phyloP scores from a whole-genome alignment of 2,329 filamentous ascomycete genomes.

The Fusarium oligoseptatum region DNA sequence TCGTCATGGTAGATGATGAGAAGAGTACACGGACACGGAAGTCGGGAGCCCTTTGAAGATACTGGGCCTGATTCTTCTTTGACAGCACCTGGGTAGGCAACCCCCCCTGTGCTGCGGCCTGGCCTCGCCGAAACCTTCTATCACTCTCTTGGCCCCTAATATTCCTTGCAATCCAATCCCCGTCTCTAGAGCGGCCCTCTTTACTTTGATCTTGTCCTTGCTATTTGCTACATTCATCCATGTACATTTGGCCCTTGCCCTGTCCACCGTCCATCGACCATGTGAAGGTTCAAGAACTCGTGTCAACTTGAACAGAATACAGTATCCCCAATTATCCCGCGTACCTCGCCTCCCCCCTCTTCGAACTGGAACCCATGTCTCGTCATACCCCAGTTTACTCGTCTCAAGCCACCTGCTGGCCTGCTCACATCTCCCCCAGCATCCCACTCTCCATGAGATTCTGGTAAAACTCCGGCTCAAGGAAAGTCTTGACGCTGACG shows the following conservation, averaged over 20 bases:
- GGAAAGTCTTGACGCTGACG: conserved; percentile 93
- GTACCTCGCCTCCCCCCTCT: conserved; percentile 17
- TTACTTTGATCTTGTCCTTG: conserved; percentile 29
- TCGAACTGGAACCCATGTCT: conserved; percentile 10
- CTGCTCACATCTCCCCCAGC: conserved; percentile 68
- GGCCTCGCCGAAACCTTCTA: conserved; percentile 26
- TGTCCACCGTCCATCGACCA: conserved; percentile 32
- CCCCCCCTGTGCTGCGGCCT: conserved; percentile 15
- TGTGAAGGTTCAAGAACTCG: conserved; percentile 28
- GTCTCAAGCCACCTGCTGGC: neutral
- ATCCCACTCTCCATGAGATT: conserved; percentile 90
- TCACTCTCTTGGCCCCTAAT: conserved; percentile 12
- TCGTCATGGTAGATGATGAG: neutral
- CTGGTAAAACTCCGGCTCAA: conserved; percentile 94
- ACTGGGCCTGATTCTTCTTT: conserved; percentile 27
- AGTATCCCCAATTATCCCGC: conserved; percentile 12
- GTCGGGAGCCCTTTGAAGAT: neutral
- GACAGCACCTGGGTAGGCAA: neutral
- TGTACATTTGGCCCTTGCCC: conserved; percentile 29
- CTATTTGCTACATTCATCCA: conserved; percentile 31
- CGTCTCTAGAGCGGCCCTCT: conserved; percentile 16
- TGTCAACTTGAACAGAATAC: conserved; percentile 20
- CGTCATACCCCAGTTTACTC: conserved; percentile 4
- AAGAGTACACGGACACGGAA: neutral
- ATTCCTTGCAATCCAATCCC: neutral